Base-by-base conservation (phyloP, 1,284 basidiomycete genomes). In the Cryptococcus sp. region DNA sequence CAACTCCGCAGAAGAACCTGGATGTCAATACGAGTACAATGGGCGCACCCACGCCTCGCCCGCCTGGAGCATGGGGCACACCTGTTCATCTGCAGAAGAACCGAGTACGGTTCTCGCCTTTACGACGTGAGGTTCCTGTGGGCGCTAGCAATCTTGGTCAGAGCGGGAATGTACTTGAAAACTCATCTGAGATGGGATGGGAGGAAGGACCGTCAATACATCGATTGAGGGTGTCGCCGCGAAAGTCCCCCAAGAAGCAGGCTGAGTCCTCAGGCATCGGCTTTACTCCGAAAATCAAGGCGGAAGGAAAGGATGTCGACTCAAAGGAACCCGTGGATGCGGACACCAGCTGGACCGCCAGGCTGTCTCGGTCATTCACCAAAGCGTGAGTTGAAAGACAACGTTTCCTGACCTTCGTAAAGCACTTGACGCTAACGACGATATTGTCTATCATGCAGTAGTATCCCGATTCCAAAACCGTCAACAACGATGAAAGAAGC, bases 51-150 rank as follows among this genome's bases (percentile, higher is more conserved):
- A 70, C 68, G 20, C 68, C 68, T 0, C 56, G 57, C 40, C 60
- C 64, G 8, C 68, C 68, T 5, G 68, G 68, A 19, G 68, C 63
- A 23, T 70, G 66, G 66, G 20, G 48, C 27, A 50, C 45, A 20
- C 57, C 60, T 2, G 31, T 35, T 35, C 42, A 22, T n/a, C 3
- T 22, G 42, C 42, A 45, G 13, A 22, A n/a, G 15, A 22, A 56
- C 53, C 10, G 50, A 44, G 31, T 20, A 27, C 42, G n/a, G 19
- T 39, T 56, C 51, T 3, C 56, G 53, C 11, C 41, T 44, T 54
- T 13, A 16, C 39, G 11, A 25, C 27, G n/a, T 17, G 45, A 46
- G 19, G 53, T 23, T 1, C 15, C 27, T 35, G 31, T 35, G 31
- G 31, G 31, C 31, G 4, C 31, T 35, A 35, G 31, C 31, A 13